Conservation (phyloP, 1,139 yeast species). For the Yamadazyma diospyri region DNA sequence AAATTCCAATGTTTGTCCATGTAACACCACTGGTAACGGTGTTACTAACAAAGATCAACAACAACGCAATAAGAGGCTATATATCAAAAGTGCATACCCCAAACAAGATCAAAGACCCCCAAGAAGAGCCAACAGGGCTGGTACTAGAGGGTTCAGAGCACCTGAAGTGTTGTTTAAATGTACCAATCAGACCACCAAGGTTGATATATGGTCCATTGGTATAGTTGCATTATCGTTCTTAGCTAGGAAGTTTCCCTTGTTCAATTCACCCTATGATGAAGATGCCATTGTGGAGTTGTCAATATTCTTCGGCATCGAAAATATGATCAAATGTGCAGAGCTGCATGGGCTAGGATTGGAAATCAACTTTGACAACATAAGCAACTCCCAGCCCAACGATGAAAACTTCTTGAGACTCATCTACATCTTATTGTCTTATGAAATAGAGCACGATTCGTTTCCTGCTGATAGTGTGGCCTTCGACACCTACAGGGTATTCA, state of each 20-base stretch:
- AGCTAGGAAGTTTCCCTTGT: conserved; percentile 75
- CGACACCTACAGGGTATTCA: conserved; percentile 35
- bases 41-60: conserved; percentile 18
- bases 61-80: conserved; percentile 30
- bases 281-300: conserved; percentile 88
- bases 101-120: conserved; percentile 83
- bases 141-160: conserved; percentile 94
- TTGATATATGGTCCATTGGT: conserved; percentile 94
- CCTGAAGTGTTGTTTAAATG: conserved; percentile 92
- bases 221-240: conserved; percentile 74
- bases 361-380: conserved; percentile 36
- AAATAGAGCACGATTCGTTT: conserved; percentile 31
- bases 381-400: conserved; percentile 14
- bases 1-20: conserved; percentile 29
- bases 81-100: conserved; percentile 64
- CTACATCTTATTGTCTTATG: conserved; percentile 28
- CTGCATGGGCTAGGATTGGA: conserved; percentile 90
- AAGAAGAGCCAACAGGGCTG: conserved; percentile 94
- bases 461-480: conserved; percentile 38
- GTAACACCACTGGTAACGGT: conserved; percentile 13
- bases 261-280: conserved; percentile 85
- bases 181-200: conserved; percentile 73
- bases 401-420: conserved; percentile 35
- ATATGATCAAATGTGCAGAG: conserved; percentile 71
- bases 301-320: conserved; percentile 75